A percentile compares a stretch with the other conserved stretches of the same genome.
Conservation (phyloP, 2,329 filamentous ascomycete genomes). For the Colletotrichum sp. region DNA sequence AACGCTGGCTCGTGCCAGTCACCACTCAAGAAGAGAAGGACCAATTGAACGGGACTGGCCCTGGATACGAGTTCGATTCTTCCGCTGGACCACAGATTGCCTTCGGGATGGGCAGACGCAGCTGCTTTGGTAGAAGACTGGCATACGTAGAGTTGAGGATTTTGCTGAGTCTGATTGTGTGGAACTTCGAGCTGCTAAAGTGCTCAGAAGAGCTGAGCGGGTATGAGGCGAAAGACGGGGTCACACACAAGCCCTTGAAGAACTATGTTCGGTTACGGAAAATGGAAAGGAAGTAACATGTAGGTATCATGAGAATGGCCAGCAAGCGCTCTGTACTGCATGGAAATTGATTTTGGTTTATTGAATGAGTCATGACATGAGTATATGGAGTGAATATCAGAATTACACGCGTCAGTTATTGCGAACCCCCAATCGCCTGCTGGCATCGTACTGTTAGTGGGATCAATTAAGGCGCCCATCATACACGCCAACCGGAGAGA, state of each 20-base stretch:
- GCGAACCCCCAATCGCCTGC: not conserved
- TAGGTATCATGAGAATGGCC: not conserved
- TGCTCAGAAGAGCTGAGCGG: not conserved
- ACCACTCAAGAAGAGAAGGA: not conserved
- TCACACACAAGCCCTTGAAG: not conserved
- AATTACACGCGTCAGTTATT: accelerated
- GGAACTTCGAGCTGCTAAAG: slow-evolving; percentile 34
- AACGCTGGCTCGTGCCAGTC: not conserved
- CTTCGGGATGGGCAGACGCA: slow-evolving; percentile 39
- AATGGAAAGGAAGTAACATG: not conserved
- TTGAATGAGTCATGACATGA: not conserved
- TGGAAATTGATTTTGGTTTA: not conserved
- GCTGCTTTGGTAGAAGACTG: slow-evolving; percentile 42
- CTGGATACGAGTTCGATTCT: slow-evolving; percentile 34
- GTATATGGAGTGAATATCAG: not conserved
- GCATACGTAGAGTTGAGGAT: slow-evolving; percentile 39
- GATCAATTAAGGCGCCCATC: not conserved
- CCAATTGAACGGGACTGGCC: not conserved
- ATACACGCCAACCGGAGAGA: not conserved
- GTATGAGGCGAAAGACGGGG: not conserved
- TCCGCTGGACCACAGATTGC: slow-evolving; percentile 37
- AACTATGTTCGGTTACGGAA: not conserved
- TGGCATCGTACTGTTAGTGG: not conserved
- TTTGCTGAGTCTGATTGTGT: slow-evolving; percentile 38
- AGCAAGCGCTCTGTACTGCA: not conserved